Conservation (phyloP, 805 yeast species). For the Tetrapisispora nanseiensis region DNA sequence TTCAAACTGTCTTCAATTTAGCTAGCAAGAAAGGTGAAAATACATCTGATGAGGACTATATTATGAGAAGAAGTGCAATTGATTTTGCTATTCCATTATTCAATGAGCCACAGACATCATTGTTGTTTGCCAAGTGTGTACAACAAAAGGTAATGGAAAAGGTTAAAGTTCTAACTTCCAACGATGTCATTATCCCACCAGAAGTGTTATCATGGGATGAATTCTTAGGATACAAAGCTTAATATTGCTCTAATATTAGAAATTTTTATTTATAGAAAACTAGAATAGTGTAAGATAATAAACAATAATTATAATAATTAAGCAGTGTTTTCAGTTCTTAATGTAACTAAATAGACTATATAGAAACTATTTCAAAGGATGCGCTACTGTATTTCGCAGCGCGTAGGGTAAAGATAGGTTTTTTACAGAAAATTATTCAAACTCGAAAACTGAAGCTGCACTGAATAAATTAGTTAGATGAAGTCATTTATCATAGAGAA, state of each 20-base stretch:
- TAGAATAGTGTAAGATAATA: too few species aligned
- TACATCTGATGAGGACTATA: conserved; percentile 79
- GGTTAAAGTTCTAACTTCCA: conserved; percentile 38
- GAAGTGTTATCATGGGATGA: conserved; percentile 97
- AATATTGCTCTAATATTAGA: background rate
- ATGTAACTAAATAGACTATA: too few species aligned
- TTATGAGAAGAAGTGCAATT: conserved; percentile 98
- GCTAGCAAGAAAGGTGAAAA: conserved; percentile 84
- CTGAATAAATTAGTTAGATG: too few species aligned
- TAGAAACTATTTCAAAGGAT: too few species aligned
- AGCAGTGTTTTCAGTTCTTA: too few species aligned
- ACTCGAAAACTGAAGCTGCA: too few species aligned
- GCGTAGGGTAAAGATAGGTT: too few species aligned
- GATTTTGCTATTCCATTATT: conserved; percentile 94
- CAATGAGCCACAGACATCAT: conserved; percentile 91
- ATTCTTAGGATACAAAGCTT: conserved; percentile 39
- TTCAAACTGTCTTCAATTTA: conserved; percentile 83
- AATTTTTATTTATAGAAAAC: too few species aligned
- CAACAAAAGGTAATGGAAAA: conserved; percentile 52
- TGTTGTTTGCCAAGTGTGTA: conserved; percentile 77
- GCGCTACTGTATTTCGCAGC: too few species aligned
- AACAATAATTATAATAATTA: too few species aligned
- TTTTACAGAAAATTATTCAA: too few species aligned
- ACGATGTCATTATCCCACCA: conserved; percentile 52
- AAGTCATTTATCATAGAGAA: too few species aligned